Percentiles rank a stretch among this genome's conserved stretches.
phyloP scores from a whole-genome alignment of 768 basidiomycete genomes.

The Russula dissimulans region DNA sequence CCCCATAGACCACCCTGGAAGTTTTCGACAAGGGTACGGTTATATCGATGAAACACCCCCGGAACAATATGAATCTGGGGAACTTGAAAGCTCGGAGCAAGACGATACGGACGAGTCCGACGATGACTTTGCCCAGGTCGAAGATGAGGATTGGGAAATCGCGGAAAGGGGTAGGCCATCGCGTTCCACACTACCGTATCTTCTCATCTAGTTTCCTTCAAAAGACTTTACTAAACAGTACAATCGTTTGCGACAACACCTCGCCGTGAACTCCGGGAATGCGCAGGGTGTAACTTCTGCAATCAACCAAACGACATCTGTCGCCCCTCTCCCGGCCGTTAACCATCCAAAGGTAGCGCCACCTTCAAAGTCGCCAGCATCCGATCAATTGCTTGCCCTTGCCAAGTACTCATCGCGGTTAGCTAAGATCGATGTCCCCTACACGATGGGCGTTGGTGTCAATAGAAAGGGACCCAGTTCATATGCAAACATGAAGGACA shows the following conservation, averaged over 20 bases:
- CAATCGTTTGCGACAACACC: slow-evolving; percentile 88
- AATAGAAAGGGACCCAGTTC: slow-evolving; percentile 91
- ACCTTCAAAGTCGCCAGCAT: slow-evolving; percentile 46
- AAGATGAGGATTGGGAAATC: slow-evolving; percentile 86
- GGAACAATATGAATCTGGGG: slow-evolving; percentile 22
- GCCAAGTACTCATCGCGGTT: slow-evolving; percentile 71
- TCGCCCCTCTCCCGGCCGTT: slow-evolving; percentile 59
- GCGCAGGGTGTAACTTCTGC: slow-evolving; percentile 52
- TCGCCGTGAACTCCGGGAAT: slow-evolving; percentile 68
- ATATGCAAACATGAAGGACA: slow-evolving; percentile 85
- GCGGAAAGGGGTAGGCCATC: slow-evolving; percentile 59
- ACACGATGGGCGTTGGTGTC: slow-evolving; percentile 58
- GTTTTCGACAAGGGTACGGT: slow-evolving; percentile 25
- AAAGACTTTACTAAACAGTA: slow-evolving; percentile 98
- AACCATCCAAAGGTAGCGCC: slow-evolving; percentile 46
- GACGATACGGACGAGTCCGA: slow-evolving; percentile 31
- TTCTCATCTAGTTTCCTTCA: not conserved
- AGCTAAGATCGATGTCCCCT: slow-evolving; percentile 66
- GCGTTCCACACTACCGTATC: not conserved
- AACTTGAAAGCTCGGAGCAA: slow-evolving; percentile 25
- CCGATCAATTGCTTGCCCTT: slow-evolving; percentile 65
- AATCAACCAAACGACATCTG: slow-evolving; percentile 37
- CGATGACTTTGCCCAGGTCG: slow-evolving; percentile 40
- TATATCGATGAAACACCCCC: slow-evolving; percentile 29
- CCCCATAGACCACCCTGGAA: slow-evolving; percentile 24